Conservation (phyloP, 2,329 filamentous ascomycete genomes). For the Microsporum audouinii region DNA sequence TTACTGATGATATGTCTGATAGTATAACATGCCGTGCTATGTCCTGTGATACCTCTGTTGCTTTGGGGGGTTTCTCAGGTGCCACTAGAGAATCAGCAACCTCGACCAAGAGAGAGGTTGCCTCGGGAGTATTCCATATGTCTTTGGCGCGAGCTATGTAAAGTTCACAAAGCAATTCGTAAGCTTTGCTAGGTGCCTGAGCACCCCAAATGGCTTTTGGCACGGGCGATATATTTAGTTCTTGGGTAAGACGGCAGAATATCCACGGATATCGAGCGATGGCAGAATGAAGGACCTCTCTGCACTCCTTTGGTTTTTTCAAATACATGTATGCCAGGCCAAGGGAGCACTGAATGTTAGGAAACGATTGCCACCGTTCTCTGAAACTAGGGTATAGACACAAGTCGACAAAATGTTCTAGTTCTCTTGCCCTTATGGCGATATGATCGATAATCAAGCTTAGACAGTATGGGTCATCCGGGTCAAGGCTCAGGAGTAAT, state of each 20-base stretch:
- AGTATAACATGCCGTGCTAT: constrained; percentile 69
- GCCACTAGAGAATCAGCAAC: constrained; percentile 47
- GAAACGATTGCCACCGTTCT: constrained; percentile 44
- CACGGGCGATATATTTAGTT: constrained; percentile 61
- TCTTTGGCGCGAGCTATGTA: constrained; percentile 69
- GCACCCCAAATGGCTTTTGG: constrained; percentile 77
- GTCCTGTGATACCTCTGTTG: constrained; percentile 39
- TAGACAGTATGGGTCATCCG: constrained; percentile 71
- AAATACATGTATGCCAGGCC: constrained; percentile 65
- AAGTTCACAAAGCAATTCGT: constrained; percentile 60
- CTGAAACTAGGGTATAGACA: constrained; percentile 42
- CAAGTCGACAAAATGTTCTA: constrained; percentile 63
- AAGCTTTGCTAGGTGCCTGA: constrained; percentile 51
- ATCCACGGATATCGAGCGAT: constrained; percentile 74
- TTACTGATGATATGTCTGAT: constrained; percentile 60
- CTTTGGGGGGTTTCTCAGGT: constrained; percentile 34
- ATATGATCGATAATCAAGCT: constrained; percentile 71
- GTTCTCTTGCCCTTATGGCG: constrained; percentile 68
- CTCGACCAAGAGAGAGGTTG: constrained; percentile 56
- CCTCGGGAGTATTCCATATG: constrained; percentile 72
- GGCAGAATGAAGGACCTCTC: constrained; percentile 52
- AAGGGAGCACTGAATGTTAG: constrained; percentile 64
- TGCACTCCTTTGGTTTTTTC: constrained; percentile 54
- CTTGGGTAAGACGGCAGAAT: constrained; percentile 66
- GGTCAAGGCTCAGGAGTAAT: constrained; percentile 63